These are phyloP conservation scores for Canavalia gladiata DNA, from an alignment of 306 rosid species.

Conservation along the genomic window DNA sequence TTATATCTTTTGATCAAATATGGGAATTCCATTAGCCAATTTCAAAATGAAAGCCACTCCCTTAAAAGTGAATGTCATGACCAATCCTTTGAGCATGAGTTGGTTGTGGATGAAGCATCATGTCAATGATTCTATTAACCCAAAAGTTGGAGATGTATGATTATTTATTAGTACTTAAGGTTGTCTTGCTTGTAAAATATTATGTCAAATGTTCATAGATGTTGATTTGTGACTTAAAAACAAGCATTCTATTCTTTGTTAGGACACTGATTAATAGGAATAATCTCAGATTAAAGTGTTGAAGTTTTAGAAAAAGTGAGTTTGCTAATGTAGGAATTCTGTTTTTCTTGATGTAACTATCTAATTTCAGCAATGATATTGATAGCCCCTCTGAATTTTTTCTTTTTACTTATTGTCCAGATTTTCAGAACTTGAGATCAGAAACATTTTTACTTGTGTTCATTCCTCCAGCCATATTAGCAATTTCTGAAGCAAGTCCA, in stretches of 20 bases:
- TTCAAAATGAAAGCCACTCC: constrained; percentile 32
- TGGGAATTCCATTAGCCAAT: constrained; percentile 38
- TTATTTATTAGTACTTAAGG: background rate
- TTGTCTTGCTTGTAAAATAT: background rate
- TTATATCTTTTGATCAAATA: constrained; percentile 60
- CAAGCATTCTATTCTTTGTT: background rate
- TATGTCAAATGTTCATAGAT: background rate
- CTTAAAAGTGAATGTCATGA: constrained; percentile 15
- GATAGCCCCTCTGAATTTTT: background rate
- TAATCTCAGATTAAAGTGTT: background rate
- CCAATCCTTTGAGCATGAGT: constrained; percentile 34
- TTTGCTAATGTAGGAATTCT: background rate
- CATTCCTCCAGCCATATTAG: background rate
- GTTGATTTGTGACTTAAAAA: background rate
- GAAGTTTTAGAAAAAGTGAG: background rate
- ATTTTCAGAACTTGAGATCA: background rate
- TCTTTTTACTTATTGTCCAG: background rate
- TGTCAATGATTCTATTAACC: constrained; percentile 25
- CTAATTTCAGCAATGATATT: background rate
- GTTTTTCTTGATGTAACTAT: background rate
- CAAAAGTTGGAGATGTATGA: constrained; percentile 42
- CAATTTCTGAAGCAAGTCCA: background rate
- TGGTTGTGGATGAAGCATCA: constrained; percentile 34
- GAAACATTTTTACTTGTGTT: background rate
- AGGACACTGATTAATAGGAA: constrained; percentile 1